Conservation (phyloP, 768 basidiomycete genomes). For the Pisolithus marmoratus region DNA sequence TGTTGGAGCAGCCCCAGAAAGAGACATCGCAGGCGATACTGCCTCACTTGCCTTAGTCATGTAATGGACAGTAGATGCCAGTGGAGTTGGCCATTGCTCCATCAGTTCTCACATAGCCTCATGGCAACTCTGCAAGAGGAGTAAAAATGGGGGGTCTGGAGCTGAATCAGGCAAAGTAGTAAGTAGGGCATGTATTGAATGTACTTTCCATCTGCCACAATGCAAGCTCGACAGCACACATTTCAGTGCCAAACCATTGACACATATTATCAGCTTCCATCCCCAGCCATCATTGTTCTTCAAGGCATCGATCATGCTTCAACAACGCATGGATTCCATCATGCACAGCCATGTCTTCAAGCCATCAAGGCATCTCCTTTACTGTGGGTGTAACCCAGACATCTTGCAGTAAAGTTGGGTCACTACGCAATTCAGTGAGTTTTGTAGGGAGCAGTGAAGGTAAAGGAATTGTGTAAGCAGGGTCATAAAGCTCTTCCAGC, state of each 20-base stretch:
- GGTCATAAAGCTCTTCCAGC: neutral
- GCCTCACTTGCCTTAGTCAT: too few species aligned
- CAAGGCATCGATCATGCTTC: conserved; percentile 21
- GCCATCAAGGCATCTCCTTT: conserved; percentile 23
- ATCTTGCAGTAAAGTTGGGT: conserved; percentile 30
- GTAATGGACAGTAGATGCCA: too few species aligned
- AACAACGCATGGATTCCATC: conserved; percentile 28
- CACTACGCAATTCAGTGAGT: conserved; percentile 11
- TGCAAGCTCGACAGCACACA: conserved; percentile 13
- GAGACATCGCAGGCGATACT: too few species aligned
- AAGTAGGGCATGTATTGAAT: too few species aligned
- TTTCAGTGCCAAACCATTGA: conserved; percentile 28
- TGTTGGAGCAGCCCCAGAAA: too few species aligned
- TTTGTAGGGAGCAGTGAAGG: conserved; percentile 28
- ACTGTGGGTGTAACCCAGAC: conserved; percentile 27
- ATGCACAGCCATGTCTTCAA: conserved; percentile 25
- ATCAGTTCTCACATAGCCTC: too few species aligned
- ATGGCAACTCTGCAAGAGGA: too few species aligned
- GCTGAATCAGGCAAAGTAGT: too few species aligned
- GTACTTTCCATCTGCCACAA: too few species aligned
- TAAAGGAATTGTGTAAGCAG: conserved; percentile 25
- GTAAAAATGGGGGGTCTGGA: too few species aligned
- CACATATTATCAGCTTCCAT: conserved; percentile 31
- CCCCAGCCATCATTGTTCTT: conserved; percentile 23
- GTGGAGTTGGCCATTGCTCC: too few species aligned